Evolutionary conservation across 176 grass and related monocot genomes (phyloP).

Genomic region (Carex myosuroides): DNA sequence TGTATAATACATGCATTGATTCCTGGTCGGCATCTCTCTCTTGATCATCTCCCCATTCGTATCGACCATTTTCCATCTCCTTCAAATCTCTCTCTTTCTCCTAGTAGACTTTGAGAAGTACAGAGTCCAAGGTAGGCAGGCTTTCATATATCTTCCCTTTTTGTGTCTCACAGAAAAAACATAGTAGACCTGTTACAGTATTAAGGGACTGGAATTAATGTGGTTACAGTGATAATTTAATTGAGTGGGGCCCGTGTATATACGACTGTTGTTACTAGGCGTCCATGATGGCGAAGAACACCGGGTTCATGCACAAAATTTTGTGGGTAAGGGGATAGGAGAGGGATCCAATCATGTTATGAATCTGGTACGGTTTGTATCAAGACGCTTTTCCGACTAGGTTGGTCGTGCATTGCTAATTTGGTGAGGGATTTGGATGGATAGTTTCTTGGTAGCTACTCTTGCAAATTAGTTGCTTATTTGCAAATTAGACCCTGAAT

Average conservation of each 20-base stretch:
- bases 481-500: not conserved
- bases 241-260: not conserved
- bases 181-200: not conserved
- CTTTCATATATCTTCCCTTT: not conserved
- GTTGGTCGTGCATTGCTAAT: not conserved
- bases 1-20: slow-evolving; percentile 40
- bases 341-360: slow-evolving; percentile 18
- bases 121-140: not conserved
- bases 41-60: not conserved
- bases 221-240: not conserved
- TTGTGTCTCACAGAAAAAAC: not conserved
- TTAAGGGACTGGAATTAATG: not conserved
- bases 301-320: not conserved
- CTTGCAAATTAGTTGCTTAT: not conserved
- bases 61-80: not conserved
- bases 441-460: slow-evolving; percentile 22
- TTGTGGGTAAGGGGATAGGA: not conserved
- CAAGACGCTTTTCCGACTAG: slow-evolving; percentile 5
- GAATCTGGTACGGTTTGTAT: slow-evolving; percentile 27
- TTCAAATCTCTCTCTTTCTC: slow-evolving; percentile 12
- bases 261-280: not conserved
- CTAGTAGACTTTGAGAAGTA: not conserved
- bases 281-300: not conserved
- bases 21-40: slow-evolving; percentile 12
- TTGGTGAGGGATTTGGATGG: not conserved